phyloP scores from a whole-genome alignment of 225 moss, liverwort and hornwort genomes.

The Anthoceros angustus region DNA sequence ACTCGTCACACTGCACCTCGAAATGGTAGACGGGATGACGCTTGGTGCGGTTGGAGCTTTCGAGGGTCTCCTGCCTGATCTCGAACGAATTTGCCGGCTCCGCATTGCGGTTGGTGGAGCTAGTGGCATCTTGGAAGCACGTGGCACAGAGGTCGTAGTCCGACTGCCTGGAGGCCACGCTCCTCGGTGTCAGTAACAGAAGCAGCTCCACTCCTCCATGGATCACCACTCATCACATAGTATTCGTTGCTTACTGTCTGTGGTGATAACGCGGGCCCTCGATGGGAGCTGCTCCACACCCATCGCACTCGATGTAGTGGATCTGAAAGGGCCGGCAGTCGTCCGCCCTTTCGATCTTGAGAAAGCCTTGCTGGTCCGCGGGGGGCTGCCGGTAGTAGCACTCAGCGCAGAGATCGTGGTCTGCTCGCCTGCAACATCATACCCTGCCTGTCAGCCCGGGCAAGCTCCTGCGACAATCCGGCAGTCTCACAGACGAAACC shows the following conservation, averaged over 20 bases:
- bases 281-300: conserved; percentile 14
- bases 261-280: conserved; percentile 14
- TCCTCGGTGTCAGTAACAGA: too few species aligned
- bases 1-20: conserved; percentile 10
- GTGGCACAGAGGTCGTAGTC: conserved; percentile 9
- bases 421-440: conserved; percentile 11
- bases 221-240: too few species aligned
- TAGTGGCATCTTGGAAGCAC: neutral
- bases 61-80: conserved; percentile 6
- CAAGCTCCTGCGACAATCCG: too few species aligned
- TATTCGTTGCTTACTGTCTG: conserved; percentile 10
- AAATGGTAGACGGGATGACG: conserved; percentile 11
- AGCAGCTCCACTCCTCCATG: too few species aligned
- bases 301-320: conserved; percentile 10
- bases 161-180: conserved; percentile 2
- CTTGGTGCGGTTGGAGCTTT: conserved; percentile 9
- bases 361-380: conserved; percentile 8
- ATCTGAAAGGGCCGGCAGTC: conserved; percentile 11
- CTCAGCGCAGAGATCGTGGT: conserved; percentile 12
- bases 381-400: conserved; percentile 10
- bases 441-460: too few species aligned
- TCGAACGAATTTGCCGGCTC: conserved; percentile 7
- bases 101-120: neutral
- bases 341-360: conserved; percentile 10
- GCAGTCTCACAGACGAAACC: too few species aligned